These are phyloP conservation scores for Sphaerulina vaccinii DNA, from an alignment of 2,329 filamentous ascomycete genomes.

Conservation along the genomic window DNA sequence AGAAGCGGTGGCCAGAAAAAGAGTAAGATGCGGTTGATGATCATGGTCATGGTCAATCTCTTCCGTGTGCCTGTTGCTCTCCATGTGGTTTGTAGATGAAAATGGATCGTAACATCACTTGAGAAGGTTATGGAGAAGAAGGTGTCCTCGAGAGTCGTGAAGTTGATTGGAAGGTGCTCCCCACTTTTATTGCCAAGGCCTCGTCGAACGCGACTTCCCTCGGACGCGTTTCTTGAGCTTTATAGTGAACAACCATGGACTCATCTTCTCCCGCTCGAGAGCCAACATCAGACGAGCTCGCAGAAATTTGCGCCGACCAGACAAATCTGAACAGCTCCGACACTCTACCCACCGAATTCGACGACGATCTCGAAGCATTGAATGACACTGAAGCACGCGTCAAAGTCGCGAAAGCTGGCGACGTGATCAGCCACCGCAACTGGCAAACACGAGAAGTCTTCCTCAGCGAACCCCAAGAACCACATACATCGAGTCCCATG, in stretches of 20 bases:
- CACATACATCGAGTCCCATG: conserved; percentile 50
- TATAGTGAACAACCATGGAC: conserved; percentile 12
- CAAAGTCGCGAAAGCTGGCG: conserved; percentile 41
- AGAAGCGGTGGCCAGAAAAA: too few species aligned
- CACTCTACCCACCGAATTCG: conserved; percentile 22
- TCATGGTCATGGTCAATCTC: too few species aligned
- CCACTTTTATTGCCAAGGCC: too few species aligned
- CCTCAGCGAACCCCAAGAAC: conserved; percentile 44
- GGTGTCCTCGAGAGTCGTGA: too few species aligned
- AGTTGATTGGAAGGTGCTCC: too few species aligned
- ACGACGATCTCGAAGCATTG: conserved; percentile 32
- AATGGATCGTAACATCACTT: too few species aligned
- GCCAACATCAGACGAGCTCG: conserved; percentile 21
- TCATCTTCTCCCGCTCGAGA: conserved; percentile 15
- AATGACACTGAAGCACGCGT: conserved; percentile 49
- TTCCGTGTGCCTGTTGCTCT: too few species aligned
- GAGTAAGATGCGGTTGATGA: too few species aligned
- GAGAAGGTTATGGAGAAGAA: too few species aligned
- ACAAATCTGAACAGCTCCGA: conserved; percentile 8
- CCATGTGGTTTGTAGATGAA: too few species aligned
- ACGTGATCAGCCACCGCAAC: conserved; percentile 52
- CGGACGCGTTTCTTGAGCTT: too few species aligned
- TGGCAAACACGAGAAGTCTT: conserved; percentile 51
- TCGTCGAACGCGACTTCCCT: too few species aligned
- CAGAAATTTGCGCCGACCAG: conserved; percentile 15